These are phyloP conservation scores for Phytophthora citricola DNA, from an alignment of 352 stramenopile genomes.

Conservation along the genomic window DNA sequence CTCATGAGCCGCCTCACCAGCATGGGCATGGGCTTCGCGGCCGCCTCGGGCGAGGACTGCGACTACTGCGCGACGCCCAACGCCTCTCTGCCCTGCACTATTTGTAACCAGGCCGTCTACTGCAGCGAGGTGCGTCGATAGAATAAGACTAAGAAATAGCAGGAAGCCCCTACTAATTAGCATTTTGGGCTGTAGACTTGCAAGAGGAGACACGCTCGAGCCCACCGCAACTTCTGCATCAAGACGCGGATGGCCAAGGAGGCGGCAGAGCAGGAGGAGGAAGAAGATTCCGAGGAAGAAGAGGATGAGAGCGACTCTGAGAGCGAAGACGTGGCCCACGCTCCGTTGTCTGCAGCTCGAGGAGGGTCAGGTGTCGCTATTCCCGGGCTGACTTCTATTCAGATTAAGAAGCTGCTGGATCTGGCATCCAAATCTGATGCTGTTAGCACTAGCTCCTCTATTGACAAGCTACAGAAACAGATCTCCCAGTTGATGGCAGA, in stretches of 20 bases:
- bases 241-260: constrained; percentile 71
- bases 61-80: constrained; percentile 73
- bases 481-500: constrained; percentile 77
- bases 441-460: constrained; percentile 49
- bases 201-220: constrained; percentile 72
- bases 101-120: constrained; percentile 72
- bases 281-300: constrained; percentile 52
- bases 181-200: constrained; percentile 46
- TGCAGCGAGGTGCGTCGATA: constrained; percentile 64
- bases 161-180: too few species aligned
- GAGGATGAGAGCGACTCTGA: constrained; percentile 79
- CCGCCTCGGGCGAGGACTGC: constrained; percentile 58
- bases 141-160: constrained; percentile 14
- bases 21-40: constrained; percentile 39
- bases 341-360: constrained; percentile 18
- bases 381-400: constrained; percentile 59
- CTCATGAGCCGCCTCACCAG: constrained; percentile 79
- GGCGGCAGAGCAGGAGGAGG: constrained; percentile 55
- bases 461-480: constrained; percentile 76
- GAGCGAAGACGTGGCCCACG: constrained; percentile 52
- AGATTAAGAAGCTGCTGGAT: constrained; percentile 76
- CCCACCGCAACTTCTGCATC: constrained; percentile 79
- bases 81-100: constrained; percentile 64
- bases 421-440: constrained; percentile 64
- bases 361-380: constrained; percentile 45